phyloP scores from a whole-genome alignment of 169 alveolate genomes.

The Cryptosporidium parvum region DNA sequence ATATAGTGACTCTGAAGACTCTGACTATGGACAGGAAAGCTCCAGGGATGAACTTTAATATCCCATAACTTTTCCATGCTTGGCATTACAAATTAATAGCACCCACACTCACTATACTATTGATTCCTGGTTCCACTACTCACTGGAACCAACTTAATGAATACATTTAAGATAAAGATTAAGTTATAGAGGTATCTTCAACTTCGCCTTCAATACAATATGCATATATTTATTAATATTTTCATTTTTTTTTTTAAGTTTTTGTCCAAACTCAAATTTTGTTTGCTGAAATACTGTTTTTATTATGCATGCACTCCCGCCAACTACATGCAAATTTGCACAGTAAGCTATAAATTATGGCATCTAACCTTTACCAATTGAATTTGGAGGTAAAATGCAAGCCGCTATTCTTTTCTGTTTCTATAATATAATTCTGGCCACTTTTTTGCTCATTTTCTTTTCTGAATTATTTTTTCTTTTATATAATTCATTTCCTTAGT shows the following conservation, averaged over 20 bases:
- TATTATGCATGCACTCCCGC: background rate
- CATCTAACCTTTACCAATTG: too few species aligned
- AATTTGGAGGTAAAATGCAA: too few species aligned
- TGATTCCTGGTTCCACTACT: background rate
- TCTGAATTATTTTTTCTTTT: background rate
- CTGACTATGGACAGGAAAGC: background rate
- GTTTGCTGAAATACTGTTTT: background rate
- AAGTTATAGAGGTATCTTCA: background rate
- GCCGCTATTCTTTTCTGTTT: too few species aligned
- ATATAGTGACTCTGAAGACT: constrained; percentile 39
- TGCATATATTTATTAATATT: background rate
- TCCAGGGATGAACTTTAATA: constrained; percentile 37
- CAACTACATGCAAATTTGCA: background rate
- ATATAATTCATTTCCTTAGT: background rate
- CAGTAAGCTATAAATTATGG: too few species aligned
- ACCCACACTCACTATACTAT: background rate
- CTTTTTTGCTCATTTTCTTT: background rate
- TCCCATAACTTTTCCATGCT: background rate
- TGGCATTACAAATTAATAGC: background rate
- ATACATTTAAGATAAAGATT: background rate
- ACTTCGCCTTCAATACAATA: background rate
- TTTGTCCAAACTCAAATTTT: background rate
- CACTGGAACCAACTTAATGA: background rate
- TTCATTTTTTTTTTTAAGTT: background rate
- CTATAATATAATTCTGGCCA: too few species aligned